A percentile compares a stretch with the other conserved stretches of the same genome.
These are phyloP conservation scores for Ilex aquifolium DNA, from an alignment of 257 asterid genomes.

Conservation along the genomic window DNA sequence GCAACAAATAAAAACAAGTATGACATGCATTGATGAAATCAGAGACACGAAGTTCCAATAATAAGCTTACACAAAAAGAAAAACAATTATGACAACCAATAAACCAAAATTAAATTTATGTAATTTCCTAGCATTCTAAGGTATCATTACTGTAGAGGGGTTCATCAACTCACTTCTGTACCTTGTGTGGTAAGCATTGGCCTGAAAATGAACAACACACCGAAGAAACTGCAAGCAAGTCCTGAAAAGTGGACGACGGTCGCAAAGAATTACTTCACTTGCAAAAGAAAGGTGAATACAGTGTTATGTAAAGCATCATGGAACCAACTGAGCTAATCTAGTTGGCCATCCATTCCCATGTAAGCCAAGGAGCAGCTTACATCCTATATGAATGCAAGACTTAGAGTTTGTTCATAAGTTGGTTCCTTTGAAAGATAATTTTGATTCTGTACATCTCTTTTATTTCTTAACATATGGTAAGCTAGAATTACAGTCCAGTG, in stretches of 20 bases:
- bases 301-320: background rate
- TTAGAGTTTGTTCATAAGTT: too few species aligned
- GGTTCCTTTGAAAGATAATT: too few species aligned
- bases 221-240: constrained; percentile 41
- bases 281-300: background rate
- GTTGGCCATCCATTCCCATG: too few species aligned
- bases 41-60: background rate
- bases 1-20: too few species aligned
- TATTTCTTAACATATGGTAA: too few species aligned
- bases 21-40: background rate
- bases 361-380: too few species aligned
- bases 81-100: background rate
- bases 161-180: constrained; percentile 11
- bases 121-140: too few species aligned
- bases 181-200: constrained; percentile 27
- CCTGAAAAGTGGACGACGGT: constrained; percentile 23
- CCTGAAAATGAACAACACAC: constrained; percentile 31
- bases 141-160: background rate
- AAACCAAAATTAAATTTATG: background rate
- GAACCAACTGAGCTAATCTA: too few species aligned
- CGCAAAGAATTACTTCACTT: background rate
- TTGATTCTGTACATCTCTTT: too few species aligned
- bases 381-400: too few species aligned
- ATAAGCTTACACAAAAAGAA: background rate
- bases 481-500: too few species aligned